Evolutionary conservation across 2,329 filamentous ascomycete species (phyloP), one percentile per base, ranked within the genome.

Genomic region (Hypoxylon rubiginosum): DNA sequence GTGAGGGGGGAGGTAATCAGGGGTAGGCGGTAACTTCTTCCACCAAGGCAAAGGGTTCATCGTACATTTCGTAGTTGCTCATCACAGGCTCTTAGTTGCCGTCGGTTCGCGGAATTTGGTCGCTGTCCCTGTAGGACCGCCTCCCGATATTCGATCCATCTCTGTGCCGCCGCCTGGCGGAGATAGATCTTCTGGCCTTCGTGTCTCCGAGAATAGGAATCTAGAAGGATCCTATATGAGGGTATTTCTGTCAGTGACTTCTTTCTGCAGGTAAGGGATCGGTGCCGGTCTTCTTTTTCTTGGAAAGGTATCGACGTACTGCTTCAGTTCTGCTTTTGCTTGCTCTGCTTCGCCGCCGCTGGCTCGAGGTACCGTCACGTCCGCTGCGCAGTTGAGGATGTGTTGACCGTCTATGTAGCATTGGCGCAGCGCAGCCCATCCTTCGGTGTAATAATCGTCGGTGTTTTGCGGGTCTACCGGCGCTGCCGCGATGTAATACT

Each of bases 131-230:
- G 82, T 43, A 90, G 79, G 59, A 89, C 80, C 43, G 81, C 76
- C 39, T 85, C 82, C 62, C 88, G 82, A 74, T 82, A 83, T 64
- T 84, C 81, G 63, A 90, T 76, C 88, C 88, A 90, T 71, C 83
- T 79, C 76, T 88, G 86, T 36, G 86, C 87, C 28, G 87, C 88
- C 26, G 80, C 81, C 74, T 90, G 88, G 34, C 88, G 83, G 62
- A 88, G 80, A 70, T 86, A 88, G 70, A 90, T 90, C 80, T 90
- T 90, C 70, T 89, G 88, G 28, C 80, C 87, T 72, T 90, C 86
- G 76, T 90, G 88, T 55, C 88, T 82, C 71, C 88, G 83, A 8
- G 87, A 82, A 71, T 84, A 88, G 21, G 87, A 86, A 71, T 91
- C 88, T 43, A 90, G 80, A 52, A 85, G 79, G 62, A 90, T 82